Evolutionary conservation across 169 alveolate genomes (phyloP), one percentile per base, ranked within the genome.

Genomic region (Plasmodium vivax): DNA sequence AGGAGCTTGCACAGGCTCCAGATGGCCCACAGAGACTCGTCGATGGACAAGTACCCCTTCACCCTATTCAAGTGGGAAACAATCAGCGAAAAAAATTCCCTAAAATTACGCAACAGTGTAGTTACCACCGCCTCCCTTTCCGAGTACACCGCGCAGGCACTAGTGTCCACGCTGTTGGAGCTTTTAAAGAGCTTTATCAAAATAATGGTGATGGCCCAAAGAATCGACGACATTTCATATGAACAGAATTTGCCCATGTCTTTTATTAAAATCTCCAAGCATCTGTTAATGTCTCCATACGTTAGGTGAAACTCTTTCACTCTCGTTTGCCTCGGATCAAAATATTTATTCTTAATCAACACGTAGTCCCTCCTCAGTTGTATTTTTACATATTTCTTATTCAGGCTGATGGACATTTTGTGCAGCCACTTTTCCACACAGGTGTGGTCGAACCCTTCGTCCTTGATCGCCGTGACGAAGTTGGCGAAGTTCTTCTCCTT

Each of bases 351-450:
- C 12, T 74, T 75, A 23, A 87, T 58, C 19, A 87, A n/a, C 38
- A 87, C 68, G 36, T 87, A 47, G 23, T 87, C 84, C 10, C 10
- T 54, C 32, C 9, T 51, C 16, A 87, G 27, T 14, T 87, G 43
- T 75, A 87, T 77, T 79, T 87, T 75, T 8, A 87, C 34, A 41
- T 87, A 41, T n/a, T 87, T 87, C 0, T 87, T 87, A 43, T 77
- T 87, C 30, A 87, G 32, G 6, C 93, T 45, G 4, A 87, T 87
- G 23, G 93, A 87, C 27, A 87, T 75, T 56, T 87, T 87, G 36
- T 87, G 93, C 32, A 87, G 58, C 93, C 93, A 87, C n/a, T 87
- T 45, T 27, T 87, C 93, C 32, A 87, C 82, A 58, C 93, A 87
- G 3, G 85, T 87, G 41, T 87, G 47, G 23, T 87, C 73, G 68